Evolutionary conservation across 2,329 filamentous ascomycete species (phyloP).

Genomic region (Claviceps sp.): DNA sequence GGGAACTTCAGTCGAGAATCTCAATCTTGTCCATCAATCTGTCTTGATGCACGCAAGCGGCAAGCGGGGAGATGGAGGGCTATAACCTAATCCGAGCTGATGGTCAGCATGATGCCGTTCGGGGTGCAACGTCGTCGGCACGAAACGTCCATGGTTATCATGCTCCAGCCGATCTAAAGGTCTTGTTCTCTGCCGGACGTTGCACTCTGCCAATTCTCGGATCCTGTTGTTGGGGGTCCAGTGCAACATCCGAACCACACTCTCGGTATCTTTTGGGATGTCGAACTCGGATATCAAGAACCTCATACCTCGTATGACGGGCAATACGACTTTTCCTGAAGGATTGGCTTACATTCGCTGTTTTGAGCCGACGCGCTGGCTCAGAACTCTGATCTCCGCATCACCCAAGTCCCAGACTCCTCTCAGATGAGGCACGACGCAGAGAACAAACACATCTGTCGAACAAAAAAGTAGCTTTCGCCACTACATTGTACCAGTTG

Average conservation of each 20-base stretch:
- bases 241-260: conserved; percentile 3
- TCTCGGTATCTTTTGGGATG: conserved; percentile 2
- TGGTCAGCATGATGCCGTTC: neutral
- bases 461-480: neutral
- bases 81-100: neutral
- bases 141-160: neutral
- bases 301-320: conserved; percentile 1
- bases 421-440: neutral
- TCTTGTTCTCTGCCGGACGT: neutral
- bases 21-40: neutral
- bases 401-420: neutral
- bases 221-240: conserved; percentile 2
- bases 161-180: neutral
- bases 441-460: too few relatives aligned
- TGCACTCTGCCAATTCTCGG: neutral
- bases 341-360: neutral
- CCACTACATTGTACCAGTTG: conserved; percentile 3
- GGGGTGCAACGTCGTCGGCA: conserved; percentile 1
- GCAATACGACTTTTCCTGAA: neutral
- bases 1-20: too few relatives aligned
- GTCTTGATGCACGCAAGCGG: neutral
- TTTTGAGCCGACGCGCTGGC: neutral
- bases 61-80: neutral
- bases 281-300: neutral
- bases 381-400: neutral